Evolutionary conservation across 2,329 filamentous ascomycete genomes (phyloP), one percentile per base, ranked within the genome.

Genomic region (Pseudocercospora pini-densiflorae): DNA sequence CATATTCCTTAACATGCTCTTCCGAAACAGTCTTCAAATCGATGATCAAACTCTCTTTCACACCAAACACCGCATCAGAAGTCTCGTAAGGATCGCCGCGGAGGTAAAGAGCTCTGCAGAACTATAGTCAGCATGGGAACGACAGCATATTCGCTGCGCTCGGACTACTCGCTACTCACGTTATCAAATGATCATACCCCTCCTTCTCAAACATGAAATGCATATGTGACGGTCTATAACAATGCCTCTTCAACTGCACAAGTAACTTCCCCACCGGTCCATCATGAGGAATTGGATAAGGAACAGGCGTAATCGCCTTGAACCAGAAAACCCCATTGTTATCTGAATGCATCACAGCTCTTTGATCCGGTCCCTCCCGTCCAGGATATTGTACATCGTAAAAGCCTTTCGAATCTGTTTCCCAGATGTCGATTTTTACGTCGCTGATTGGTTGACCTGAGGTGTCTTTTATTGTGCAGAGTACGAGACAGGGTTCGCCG

Each of bases 201-300:
- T 84, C 79, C 82, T 92, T 93, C 76, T 90, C 88, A 80, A 97
- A 93, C 91, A 96, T 95, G 74, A 95, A 95, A 78, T 95, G 92
- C 84, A 94, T 87, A 78, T 95, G 92, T 21, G 89, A 87, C 1
- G 92, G 92, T 61, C 92, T 81, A 81, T 88, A 94, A 63, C 88
- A 88, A 80, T 95, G 92, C n/a, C 92, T 82, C n/a, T 86, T 84
- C 73, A 95, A 76, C 73, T 81, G 78, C 76, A 82, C 80, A 72
- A 95, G 79, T 71, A 95, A 77, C 78, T 88, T 87, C 0, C 92
- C 93, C 0, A 97, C 92, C 0, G 93, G 93, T 8, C 92, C 92
- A 79, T 97, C 92, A 73, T 92, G 85, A 1, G 92, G 92, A 73
- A 96, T 95, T 0, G 92, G 90, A 79, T 97, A 97, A 61, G 90